Evolutionary conservation across 495 filamentous ascomycete species (phyloP).

Genomic region (Lasiosphaeria miniovina): DNA sequence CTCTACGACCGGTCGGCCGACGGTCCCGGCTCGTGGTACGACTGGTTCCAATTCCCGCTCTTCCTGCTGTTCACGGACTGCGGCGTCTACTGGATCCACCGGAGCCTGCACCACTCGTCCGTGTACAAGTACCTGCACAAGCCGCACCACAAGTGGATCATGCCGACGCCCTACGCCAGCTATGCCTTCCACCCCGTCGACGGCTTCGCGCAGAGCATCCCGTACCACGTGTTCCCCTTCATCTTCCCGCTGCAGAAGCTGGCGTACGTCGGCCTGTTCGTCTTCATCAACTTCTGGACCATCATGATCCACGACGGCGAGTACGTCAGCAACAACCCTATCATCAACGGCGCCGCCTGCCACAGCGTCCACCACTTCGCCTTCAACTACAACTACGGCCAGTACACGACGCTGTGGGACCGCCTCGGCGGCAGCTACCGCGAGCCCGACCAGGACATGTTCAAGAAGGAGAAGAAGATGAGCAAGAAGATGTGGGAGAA

Average conservation of each 20-base stretch:
- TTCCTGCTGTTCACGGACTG: conserved; percentile 93
- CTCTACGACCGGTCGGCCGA: conserved; percentile 77
- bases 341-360: conserved; percentile 94
- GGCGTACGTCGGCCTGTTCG: conserved; percentile 80
- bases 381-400: conserved; percentile 98
- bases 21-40: conserved; percentile 72
- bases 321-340: conserved; percentile 81
- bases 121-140: conserved; percentile 92
- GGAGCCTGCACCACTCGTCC: conserved; percentile 76
- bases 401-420: conserved; percentile 96
- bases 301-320: conserved; percentile 97
- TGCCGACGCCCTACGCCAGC: conserved; percentile 90
- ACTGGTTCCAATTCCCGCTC: conserved; percentile 81
- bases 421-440: conserved; percentile 85
- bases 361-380: conserved; percentile 83
- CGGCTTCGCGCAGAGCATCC: conserved; percentile 86
- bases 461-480: conserved; percentile 87
- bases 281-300: conserved; percentile 96
- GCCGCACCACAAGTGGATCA: conserved; percentile 99
- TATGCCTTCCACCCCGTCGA: conserved; percentile 96
- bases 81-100: conserved; percentile 93
- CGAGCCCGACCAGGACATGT: conserved; percentile 82
- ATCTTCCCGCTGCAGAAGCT: conserved; percentile 91
- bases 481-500: conserved; percentile 73
- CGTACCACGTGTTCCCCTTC: conserved; percentile 93